These are phyloP conservation scores for Ilex asprella DNA, from an alignment of 257 asterid species.

Conservation along the genomic window DNA sequence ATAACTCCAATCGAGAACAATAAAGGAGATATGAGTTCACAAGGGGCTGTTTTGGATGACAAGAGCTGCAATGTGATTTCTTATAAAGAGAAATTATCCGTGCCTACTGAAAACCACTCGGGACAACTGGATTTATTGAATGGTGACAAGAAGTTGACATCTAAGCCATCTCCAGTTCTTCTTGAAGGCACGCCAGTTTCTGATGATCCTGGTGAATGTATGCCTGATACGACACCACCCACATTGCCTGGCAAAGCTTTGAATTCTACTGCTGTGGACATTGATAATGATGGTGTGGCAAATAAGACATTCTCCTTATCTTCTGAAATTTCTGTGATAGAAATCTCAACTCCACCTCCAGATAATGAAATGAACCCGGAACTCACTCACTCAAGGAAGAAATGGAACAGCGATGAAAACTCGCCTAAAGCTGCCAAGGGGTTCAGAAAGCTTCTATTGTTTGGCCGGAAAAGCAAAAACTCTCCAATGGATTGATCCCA, in stretches of 20 bases:
- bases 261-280: conserved; percentile 13
- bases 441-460: conserved; percentile 60
- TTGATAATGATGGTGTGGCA: conserved; percentile 15
- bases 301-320: conserved; percentile 26
- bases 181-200: conserved; percentile 5
- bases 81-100: conserved; percentile 10
- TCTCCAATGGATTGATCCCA: neutral
- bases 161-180: conserved; percentile 4
- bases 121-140: conserved; percentile 11
- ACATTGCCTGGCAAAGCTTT: conserved; percentile 9
- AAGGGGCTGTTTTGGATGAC: conserved; percentile 18
- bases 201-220: conserved; percentile 9
- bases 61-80: conserved; percentile 15
- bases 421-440: conserved; percentile 60
- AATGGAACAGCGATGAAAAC: conserved; percentile 60
- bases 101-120: conserved; percentile 13
- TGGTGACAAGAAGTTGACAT: conserved; percentile 5
- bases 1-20: conserved; percentile 37
- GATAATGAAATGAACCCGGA: conserved; percentile 32
- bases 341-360: conserved; percentile 47
- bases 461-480: conserved; percentile 51
- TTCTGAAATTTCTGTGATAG: conserved; percentile 29
- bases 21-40: conserved; percentile 16
- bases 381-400: conserved; percentile 37
- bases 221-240: conserved; percentile 11